Evolutionary conservation across 2,329 filamentous ascomycete genomes (phyloP), one percentile per base, ranked within the genome.

Genomic region (Emergomyces orientalis): DNA sequence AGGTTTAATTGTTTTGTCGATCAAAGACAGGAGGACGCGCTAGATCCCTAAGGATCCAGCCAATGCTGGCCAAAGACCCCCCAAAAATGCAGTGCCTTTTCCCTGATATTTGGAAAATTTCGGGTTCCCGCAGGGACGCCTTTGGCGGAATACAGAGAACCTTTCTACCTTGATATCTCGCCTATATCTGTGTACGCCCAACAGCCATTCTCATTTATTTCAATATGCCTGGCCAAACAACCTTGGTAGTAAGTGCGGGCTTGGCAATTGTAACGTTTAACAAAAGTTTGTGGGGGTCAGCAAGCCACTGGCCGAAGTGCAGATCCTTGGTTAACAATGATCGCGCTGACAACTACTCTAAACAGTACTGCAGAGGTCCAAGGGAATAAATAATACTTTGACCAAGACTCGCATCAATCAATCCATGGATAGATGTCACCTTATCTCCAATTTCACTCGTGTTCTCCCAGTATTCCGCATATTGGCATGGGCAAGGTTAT

Each of bases 251-350:
- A 13, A 17, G n/a, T 56, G 56, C 41, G 25, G 25, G 14, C 37
- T 61, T 56, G 51, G 60, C 51, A 32, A 56, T 39, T 61, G 60
- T 32, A 61, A 61, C 51, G 51, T 61, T 45, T 56, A n/a, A 43
- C 51, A 51, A 8, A 61, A 56, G 37, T 37, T 43, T 56, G 19
- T 17, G 13, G 37, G 19, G 37, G 11, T 17, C 2, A 34, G 19
- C 7, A 37, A 39, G 37, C 59, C 45, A 41, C 14, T 54, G 30
- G 19, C 17, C 14, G 19, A 37, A 37, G 1, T 32, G 22, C 19
- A 32, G 34, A 56, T 55, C 47, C 27, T 39, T 32, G 49, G 41
- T 9, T 27, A 14, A 13, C 41, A 47, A 19, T 0, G 27, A n/a
- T 27, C 19, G 11, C 19, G 22, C 9, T 13, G 22, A 43, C 37